phyloP scores from a whole-genome alignment of 2,329 filamentous ascomycete species.

The Paecilomyces sp. region DNA sequence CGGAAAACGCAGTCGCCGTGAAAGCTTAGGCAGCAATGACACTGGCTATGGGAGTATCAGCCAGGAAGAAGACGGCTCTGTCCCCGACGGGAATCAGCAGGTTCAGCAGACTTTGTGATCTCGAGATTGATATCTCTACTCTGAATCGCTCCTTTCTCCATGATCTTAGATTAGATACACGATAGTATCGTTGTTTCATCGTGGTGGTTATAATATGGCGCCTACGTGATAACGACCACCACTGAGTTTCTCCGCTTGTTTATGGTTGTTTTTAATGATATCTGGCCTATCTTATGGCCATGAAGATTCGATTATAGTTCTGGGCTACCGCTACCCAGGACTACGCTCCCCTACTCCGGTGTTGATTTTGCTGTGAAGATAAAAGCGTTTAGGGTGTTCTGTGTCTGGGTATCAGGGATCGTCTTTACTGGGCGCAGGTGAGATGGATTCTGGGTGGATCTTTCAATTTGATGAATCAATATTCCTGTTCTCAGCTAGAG shows the following conservation, averaged over 20 bases:
- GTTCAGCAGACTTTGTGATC: background rate
- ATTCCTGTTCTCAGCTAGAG: background rate
- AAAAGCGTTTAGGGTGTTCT: background rate
- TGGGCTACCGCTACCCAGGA: background rate
- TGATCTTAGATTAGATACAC: background rate
- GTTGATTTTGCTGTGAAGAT: background rate
- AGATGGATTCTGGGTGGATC: background rate
- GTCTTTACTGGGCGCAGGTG: background rate
- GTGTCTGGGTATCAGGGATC: background rate
- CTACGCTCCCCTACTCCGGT: background rate
- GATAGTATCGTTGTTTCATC: background rate
- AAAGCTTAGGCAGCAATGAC: conserved; percentile 30
- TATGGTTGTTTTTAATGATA: background rate
- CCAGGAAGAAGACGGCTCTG: conserved; percentile 2
- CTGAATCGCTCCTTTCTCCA: background rate
- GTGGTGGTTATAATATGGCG: background rate
- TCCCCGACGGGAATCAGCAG: background rate
- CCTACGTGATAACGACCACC: background rate
- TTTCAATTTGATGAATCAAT: background rate
- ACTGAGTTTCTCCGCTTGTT: background rate
- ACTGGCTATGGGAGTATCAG: conserved; percentile 33
- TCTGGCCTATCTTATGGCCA: background rate
- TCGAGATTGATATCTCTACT: background rate
- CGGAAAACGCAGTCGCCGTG: conserved; percentile 11
- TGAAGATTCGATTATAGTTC: background rate